phyloP scores from a whole-genome alignment of 345 rosid species.

The Lumnitzera littorea region DNA sequence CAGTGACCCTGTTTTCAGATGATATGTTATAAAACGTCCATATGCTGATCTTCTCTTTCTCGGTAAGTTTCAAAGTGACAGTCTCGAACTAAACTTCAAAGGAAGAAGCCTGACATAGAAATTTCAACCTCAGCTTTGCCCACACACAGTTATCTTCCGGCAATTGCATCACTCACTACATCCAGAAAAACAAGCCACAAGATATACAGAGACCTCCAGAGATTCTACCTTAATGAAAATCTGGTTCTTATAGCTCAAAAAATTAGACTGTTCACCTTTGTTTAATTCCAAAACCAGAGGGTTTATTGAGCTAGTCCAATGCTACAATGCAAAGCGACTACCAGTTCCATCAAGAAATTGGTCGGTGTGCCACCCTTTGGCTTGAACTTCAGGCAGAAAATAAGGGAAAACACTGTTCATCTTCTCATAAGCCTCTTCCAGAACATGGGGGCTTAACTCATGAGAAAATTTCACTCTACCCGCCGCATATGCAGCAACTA shows the following conservation, averaged over 20 bases:
- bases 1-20: too few relatives aligned
- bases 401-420: slow-evolving; percentile 47
- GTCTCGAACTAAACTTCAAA: too few relatives aligned
- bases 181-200: not conserved
- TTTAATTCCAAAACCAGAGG: too few relatives aligned
- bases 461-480: slow-evolving; percentile 28
- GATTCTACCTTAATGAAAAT: not conserved
- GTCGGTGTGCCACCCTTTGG: slow-evolving; percentile 91
- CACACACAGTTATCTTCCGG: too few relatives aligned
- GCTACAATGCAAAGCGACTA: slow-evolving; percentile 47
- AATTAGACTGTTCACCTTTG: not conserved
- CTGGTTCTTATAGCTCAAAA: not conserved
- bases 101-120: too few relatives aligned
- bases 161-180: too few relatives aligned
- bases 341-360: slow-evolving; percentile 82
- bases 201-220: not conserved
- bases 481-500: slow-evolving; percentile 70
- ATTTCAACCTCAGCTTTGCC: too few relatives aligned
- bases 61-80: too few relatives aligned
- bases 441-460: slow-evolving; percentile 18
- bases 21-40: too few relatives aligned
- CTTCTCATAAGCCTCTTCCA: slow-evolving; percentile 59
- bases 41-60: too few relatives aligned
- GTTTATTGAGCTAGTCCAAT: too few relatives aligned
- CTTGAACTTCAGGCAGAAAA: slow-evolving; percentile 54